Percentiles rank a stretch among this genome's conserved stretches.
Conservation (phyloP, 2,329 filamentous ascomycete species). For the Fusarium sp. region DNA sequence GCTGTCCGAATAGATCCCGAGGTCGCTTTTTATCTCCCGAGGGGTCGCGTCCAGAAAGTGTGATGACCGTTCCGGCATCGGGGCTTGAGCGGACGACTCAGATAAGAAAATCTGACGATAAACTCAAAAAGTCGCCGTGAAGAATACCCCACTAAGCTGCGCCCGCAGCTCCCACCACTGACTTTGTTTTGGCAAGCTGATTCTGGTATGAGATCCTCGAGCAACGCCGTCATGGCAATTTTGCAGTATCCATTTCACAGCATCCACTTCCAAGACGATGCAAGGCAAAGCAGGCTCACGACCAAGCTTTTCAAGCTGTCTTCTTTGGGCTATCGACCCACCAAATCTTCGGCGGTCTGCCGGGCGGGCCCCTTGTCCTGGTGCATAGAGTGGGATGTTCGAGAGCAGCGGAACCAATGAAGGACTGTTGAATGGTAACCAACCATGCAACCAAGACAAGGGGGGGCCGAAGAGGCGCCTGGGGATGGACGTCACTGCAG, state of each 20-base stretch:
- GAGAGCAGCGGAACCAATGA: slow-evolving; percentile 43
- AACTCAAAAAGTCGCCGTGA: slow-evolving; percentile 33
- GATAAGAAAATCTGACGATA: slow-evolving; percentile 45
- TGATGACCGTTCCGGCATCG: slow-evolving; percentile 41
- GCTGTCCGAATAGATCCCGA: slow-evolving; percentile 15
- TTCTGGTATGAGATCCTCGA: slow-evolving; percentile 1
- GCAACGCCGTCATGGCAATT: slow-evolving; percentile 5
- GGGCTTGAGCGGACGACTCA: slow-evolving; percentile 25
- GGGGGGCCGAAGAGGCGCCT: slow-evolving; percentile 37
- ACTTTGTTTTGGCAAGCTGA: slow-evolving; percentile 12
- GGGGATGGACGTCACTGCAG: slow-evolving; percentile 47
- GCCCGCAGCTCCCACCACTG: slow-evolving; percentile 31
- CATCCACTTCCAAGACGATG: slow-evolving; percentile 31
- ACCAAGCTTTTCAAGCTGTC: slow-evolving; percentile 44
- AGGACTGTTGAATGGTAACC: slow-evolving; percentile 44
- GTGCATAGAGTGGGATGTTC: slow-evolving; percentile 43
- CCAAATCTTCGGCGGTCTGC: slow-evolving; percentile 34
- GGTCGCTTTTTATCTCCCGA: slow-evolving; percentile 3
- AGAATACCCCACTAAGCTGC: slow-evolving; percentile 35
- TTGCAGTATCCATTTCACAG: slow-evolving; percentile 20
- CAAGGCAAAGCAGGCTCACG: slow-evolving; percentile 29
- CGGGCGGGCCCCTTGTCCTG: slow-evolving; percentile 36
- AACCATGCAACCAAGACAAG: slow-evolving; percentile 42
- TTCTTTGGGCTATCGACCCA: slow-evolving; percentile 40
- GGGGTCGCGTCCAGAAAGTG: slow-evolving; percentile 6